Percentiles rank a stretch among this genome's conserved stretches.
Conservation (phyloP, 73 alveolate genomes). For the Paramecium bursaria region DNA sequence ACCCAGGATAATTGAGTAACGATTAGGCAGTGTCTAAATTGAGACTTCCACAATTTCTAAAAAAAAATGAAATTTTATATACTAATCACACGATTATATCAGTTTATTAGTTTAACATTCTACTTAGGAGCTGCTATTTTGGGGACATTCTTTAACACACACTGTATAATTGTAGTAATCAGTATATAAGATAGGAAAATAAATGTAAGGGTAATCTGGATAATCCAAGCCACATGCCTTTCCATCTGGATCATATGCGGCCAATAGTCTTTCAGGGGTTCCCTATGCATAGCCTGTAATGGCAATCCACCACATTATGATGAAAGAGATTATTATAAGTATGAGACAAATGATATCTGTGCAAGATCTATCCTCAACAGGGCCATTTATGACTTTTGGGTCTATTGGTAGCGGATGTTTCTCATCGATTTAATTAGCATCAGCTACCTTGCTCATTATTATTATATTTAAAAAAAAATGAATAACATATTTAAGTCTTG, state of each 20-base stretch:
- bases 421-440: too few species aligned
- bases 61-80: neutral
- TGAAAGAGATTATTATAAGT: conserved; percentile 81
- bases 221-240: conserved; percentile 52
- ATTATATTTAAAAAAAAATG: too few species aligned
- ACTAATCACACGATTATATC: conserved; percentile 16
- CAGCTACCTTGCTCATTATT: too few species aligned
- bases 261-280: conserved; percentile 38
- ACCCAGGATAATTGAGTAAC: neutral
- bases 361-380: conserved; percentile 89
- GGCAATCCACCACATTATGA: conserved; percentile 80
- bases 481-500: too few species aligned
- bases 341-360: conserved; percentile 92
- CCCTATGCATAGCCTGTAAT: conserved; percentile 52
- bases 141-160: conserved; percentile 44
- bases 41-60: neutral
- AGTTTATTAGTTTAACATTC: conserved; percentile 7
- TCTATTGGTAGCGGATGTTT: conserved; percentile 38
- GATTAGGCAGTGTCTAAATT: conserved; percentile 18
- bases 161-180: conserved; percentile 42
- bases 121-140: neutral
- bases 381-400: conserved; percentile 80
- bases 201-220: conserved; percentile 17
- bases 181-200: conserved; percentile 41
- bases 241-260: conserved; percentile 61